phyloP scores from a whole-genome alignment of 1,284 basidiomycete species.

The Phellopilus nigrolimitatus region DNA sequence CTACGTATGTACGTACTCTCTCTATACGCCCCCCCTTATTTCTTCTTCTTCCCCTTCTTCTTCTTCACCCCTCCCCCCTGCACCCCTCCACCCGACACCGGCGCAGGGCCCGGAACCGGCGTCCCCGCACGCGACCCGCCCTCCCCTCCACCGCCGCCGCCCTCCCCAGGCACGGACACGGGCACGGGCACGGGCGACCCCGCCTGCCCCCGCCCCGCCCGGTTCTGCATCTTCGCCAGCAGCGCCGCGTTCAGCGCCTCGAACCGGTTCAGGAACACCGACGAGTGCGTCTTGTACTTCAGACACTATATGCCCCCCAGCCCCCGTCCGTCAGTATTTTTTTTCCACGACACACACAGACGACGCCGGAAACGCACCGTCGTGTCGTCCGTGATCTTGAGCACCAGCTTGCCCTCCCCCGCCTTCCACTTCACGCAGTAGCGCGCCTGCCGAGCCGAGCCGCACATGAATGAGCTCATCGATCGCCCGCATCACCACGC shows the following conservation, averaged over 20 bases:
- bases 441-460: constrained; percentile 55
- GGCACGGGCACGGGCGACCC: too few species aligned
- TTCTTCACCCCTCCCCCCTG: constrained; percentile 20
- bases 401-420: constrained; percentile 76
- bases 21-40: constrained; percentile 9
- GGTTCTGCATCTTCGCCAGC: constrained; percentile 80
- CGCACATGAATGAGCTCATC: too few species aligned
- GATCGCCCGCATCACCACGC: background rate
- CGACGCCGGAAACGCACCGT: too few species aligned
- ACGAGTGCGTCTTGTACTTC: constrained; percentile 91
- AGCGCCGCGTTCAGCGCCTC: constrained; percentile 82
- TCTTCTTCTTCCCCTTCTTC: constrained; percentile 21
- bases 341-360: too few species aligned
- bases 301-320: constrained; percentile 74
- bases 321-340: background rate
- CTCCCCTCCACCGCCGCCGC: background rate
- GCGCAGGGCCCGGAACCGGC: background rate
- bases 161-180: too few species aligned
- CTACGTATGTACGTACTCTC: too few species aligned
- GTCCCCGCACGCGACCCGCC: background rate
- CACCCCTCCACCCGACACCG: background rate
- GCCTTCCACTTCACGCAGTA: constrained; percentile 88
- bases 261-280: constrained; percentile 91
- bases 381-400: constrained; percentile 87
- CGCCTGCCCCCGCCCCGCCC: too few species aligned